phyloP scores from a whole-genome alignment of 306 rosid genomes.

The Acacia melanoxylon region DNA sequence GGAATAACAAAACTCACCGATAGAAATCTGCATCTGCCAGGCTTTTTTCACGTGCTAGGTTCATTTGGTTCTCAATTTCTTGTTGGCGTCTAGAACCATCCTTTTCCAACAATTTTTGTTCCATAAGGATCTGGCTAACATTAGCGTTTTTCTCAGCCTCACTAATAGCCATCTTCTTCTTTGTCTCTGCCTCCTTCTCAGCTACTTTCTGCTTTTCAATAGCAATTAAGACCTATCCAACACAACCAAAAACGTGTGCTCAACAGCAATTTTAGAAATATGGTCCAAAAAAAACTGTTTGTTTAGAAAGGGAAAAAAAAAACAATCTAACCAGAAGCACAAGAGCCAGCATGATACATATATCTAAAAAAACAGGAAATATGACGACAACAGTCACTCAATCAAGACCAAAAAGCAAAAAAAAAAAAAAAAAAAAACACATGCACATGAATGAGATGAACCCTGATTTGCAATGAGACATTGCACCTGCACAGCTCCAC shows the following conservation, averaged over 20 bases:
- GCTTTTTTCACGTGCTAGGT: conserved; percentile 76
- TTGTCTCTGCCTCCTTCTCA: conserved; percentile 94
- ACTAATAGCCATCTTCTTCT: conserved; percentile 88
- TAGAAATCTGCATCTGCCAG: conserved; percentile 92
- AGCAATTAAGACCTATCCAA: conserved; percentile 83
- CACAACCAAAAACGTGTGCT: conserved; percentile 25
- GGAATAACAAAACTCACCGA: conserved; percentile 47
- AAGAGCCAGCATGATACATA: not conserved
- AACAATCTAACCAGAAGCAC: conserved; percentile 16
- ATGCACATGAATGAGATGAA: not conserved
- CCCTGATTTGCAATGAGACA: conserved; percentile 19
- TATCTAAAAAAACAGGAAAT: not conserved
- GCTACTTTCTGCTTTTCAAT: conserved; percentile 82
- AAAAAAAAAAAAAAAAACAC: no score
- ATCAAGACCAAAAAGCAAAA: no score
- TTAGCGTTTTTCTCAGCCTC: conserved; percentile 95
- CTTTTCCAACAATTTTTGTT: conserved; percentile 80
- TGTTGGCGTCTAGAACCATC: conserved; percentile 76
- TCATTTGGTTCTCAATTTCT: conserved; percentile 83
- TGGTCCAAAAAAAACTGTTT: not conserved
- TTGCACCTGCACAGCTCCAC: not conserved
- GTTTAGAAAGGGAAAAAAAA: not conserved
- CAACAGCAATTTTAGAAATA: conserved; percentile 14
- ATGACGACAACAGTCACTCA: conserved; percentile 8
- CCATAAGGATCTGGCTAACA: conserved; percentile 95